These are phyloP conservation scores for Prunus padus DNA, from an alignment of 306 rosid genomes.

Conservation along the genomic window DNA sequence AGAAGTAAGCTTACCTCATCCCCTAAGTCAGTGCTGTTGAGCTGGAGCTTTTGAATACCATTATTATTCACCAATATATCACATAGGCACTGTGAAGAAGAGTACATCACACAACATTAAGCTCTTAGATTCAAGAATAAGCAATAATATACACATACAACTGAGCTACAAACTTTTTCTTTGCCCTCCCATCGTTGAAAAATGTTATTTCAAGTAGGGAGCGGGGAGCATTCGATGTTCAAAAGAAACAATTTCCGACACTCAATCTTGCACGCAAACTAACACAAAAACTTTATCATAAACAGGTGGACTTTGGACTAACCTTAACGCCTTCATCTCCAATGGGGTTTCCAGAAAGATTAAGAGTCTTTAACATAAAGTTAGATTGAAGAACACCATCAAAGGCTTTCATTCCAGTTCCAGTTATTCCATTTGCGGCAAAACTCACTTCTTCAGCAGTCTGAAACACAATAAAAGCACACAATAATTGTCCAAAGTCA, in stretches of 20 bases:
- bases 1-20: constrained; percentile 78
- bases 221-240: not conserved
- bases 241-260: not conserved
- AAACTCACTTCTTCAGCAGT: constrained; percentile 88
- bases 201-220: not conserved
- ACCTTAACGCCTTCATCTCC: constrained; percentile 98
- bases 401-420: constrained; percentile 83
- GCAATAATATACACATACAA: not conserved
- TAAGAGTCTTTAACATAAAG: constrained; percentile 71
- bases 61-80: constrained; percentile 68
- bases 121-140: constrained; percentile 14
- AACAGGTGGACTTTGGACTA: constrained; percentile 12
- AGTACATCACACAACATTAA: constrained; percentile 24
- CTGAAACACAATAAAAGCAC: constrained; percentile 40
- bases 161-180: not conserved
- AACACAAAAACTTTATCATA: not conserved
- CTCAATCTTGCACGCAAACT: no score
- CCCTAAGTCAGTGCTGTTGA: constrained; percentile 88
- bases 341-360: constrained; percentile 93
- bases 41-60: constrained; percentile 77
- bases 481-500: not conserved
- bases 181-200: not conserved
- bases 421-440: constrained; percentile 98
- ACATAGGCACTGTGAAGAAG: constrained; percentile 70
- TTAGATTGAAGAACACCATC: constrained; percentile 96